Conservation (phyloP, 768 basidiomycete genomes). For the Dioszegia aurantiaca region DNA sequence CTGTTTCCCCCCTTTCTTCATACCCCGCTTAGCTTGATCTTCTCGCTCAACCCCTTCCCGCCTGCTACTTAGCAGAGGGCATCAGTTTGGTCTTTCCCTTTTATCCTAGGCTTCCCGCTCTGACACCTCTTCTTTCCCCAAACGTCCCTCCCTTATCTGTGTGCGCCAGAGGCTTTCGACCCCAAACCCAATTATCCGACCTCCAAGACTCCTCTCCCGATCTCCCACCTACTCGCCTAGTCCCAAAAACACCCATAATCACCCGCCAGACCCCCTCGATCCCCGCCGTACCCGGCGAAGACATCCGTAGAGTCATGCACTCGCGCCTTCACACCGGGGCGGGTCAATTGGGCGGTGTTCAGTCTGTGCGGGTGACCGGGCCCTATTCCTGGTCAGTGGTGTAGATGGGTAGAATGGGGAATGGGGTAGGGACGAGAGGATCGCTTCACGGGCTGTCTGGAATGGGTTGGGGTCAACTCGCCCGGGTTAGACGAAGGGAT, state of each 20-base stretch:
- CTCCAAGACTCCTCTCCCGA: slow-evolving; percentile 6
- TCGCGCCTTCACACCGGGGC: slow-evolving; percentile 33
- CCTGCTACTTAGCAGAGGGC: slow-evolving; percentile 13
- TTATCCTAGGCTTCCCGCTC: neutral
- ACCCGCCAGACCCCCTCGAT: slow-evolving; percentile 1
- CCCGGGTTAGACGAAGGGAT: neutral
- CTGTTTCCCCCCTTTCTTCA: neutral
- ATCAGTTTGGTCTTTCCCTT: slow-evolving; percentile 17
- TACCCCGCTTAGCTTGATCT: neutral
- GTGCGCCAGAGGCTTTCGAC: neutral
- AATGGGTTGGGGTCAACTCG: neutral
- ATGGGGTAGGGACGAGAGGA: neutral
- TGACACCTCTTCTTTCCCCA: neutral
- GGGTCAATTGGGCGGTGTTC: slow-evolving; percentile 1
- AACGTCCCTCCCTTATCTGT: neutral
- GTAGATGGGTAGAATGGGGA: neutral
- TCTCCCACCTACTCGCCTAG: neutral
- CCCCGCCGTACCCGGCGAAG: slow-evolving; percentile 18
- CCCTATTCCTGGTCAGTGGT: neutral
- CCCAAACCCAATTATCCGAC: slow-evolving; percentile 4
- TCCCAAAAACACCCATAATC: neutral
- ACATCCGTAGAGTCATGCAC: slow-evolving; percentile 29
- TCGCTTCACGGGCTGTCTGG: neutral
- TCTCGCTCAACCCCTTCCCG: slow-evolving; percentile 13
- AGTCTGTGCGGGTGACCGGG: neutral